Evolutionary conservation across 2,329 filamentous ascomycete genomes (phyloP), one percentile per base, ranked within the genome.

Genomic region (Fusarium caatingaense): DNA sequence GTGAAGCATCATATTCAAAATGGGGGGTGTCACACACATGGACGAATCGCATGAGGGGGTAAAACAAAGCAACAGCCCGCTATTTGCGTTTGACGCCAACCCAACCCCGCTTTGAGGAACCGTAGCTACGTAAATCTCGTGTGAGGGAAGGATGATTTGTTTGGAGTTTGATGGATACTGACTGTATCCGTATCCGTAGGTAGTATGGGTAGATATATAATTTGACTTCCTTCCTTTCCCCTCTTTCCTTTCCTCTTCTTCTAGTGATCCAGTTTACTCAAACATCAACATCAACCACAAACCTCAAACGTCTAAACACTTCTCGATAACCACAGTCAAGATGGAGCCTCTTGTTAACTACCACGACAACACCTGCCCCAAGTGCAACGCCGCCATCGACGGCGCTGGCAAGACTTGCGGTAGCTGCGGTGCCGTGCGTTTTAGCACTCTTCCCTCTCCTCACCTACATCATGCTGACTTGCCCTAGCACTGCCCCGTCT

Each of bases 361-460:
- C 64, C 75, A 76, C 77, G 76, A 81, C 75, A 72, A 76, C 60
- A 71, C 76, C 73, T 89, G 87, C 83, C 87, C 87, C 81, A 88
- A 86, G 81, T 89, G 87, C 83, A 83, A 82, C 73, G 80, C 82
- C 73, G 66, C 80, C 75, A 82, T 84, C 72, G 74, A 78, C 48
- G 81, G 81, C 72, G 72, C 74, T 44, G 72, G 74, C 80, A 89
- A 89, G 86, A 83, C 81, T 65, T 89, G 87, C 81, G 73, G 75
- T 62, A 80, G 82, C 61, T 89, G 87, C 80, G 87, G 87, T 59
- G 86, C 87, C 74, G 87, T 89, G 82, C 74, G 87, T 82, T 34
- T 34, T 23, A 16, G 30, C 18, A 12, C 28, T 41, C 9, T 9
- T 5, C 12, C 12, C 47, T 40, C 21, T 27, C 21, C 6, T 40